Base-by-base conservation (phyloP, 345 rosid genomes). In the Syzygium jambos region DNA sequence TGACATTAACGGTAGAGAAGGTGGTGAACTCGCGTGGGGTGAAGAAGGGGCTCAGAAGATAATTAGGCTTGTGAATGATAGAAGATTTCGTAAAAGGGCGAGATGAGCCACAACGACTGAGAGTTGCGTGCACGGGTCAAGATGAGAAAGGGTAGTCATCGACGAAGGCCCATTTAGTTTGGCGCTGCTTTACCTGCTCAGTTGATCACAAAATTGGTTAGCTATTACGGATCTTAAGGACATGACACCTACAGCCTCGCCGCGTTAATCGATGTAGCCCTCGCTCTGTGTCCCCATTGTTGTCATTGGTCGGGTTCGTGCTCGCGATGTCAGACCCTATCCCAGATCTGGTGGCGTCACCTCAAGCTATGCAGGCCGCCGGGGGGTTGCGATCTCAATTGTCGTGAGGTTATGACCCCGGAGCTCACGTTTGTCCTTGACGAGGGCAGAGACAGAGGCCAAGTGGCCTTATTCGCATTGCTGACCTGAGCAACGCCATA, bases 401-500 rank as follows among this genome's bases (percentile, higher is more conserved):
- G 61, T 56, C n/a, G n/a, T 56, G 61, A 23, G n/a, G 5, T 56
- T 56, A 56, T 12, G n/a, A 56, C 4, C 23, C 1, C 0, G n/a
- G 0, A 9, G 61, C 61, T 56, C 5, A 56, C 1, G 61, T 4
- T 56, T 23, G 61, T 56, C 61, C 61, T 56, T 56, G 61, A 56
- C 12, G 61, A 56, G 23, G 61, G 4, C 23, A 1, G 61, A 56
- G 61, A 56, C n/a, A 56, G 4, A 56, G 10, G 13, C n/a, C 0
- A 0, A 56, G n/a, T 25, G n/a, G n/a, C 61, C n/a, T 1, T 3
- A 56, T 5, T n/a, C 1, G 61, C 61, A 23, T 23, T 5, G 2
- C 12, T 0, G 0, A n/a, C 61, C 12, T 0, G n/a, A 56, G 61
- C 61, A 56, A 0, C 12, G 61, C 27, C 12, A 0, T 11, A 9